Base-by-base conservation (phyloP, 345 rosid genomes). In the Hypericum perforatum region DNA sequence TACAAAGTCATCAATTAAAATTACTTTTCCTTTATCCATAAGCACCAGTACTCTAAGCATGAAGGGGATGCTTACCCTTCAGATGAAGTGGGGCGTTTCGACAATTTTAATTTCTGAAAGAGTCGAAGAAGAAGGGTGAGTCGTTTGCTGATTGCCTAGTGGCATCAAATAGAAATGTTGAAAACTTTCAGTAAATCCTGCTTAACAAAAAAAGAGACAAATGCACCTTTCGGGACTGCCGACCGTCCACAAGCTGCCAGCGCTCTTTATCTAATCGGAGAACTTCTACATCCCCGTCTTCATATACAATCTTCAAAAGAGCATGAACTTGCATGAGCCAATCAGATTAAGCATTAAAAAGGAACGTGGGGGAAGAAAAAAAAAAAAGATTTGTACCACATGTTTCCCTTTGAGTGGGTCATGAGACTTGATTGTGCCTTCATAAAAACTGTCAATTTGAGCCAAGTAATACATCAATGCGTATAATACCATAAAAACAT, bases 251-350 rank as follows among this genome's bases (percentile, higher is more conserved):
- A 10, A 82, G 79, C 71, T 92, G 89, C 98, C 98, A 92, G 43
- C 84, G 83, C 67, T 92, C 96, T 74, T 76, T 92, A 42, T 85
- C 82, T 29, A 92, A 73, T 61, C 78, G 73, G 29, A 92, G 94
- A 49, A 92, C 91, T 74, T 92, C 97, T 53, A 92, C 79, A 76
- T 92, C 98, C 63, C 94, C 96, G 67, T 92, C 98, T 47, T 92
- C 85, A 41, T 92, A 92, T 45, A 88, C 75, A 61, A 88, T 73
- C 97, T 92, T 43, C 55, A 50, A 4, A 51, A 22, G 32, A 22
- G 32, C 32, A 22, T 22, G 32, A 4, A 22, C 32, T 22, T 22
- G 32, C 32, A 22, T 22, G 32, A 22, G 32, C 32, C 32, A 22
- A 22, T 4, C 4, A 4, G 32, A 22, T 22, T 1, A 22, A 22